These are phyloP conservation scores for Pichia heedii DNA, from an alignment of 805 yeast genomes.

Conservation along the genomic window DNA sequence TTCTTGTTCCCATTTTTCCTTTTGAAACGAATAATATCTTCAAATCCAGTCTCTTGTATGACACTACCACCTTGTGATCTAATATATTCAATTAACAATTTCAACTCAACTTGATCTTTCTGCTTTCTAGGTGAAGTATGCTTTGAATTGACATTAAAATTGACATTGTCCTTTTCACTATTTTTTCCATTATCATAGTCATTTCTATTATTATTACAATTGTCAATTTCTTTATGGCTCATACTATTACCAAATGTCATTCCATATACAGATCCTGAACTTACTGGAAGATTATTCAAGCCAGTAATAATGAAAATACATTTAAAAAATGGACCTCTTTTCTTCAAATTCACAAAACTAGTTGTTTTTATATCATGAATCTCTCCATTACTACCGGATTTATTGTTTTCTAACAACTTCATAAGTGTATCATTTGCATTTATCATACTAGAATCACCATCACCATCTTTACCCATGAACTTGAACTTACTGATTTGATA, in stretches of 20 bases:
- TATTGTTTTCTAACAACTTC: neutral
- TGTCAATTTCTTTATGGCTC: too few species aligned
- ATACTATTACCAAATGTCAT: neutral
- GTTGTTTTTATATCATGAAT: neutral
- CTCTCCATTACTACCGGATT: neutral
- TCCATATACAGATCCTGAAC: neutral
- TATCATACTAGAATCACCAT: neutral
- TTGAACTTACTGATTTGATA: conserved; percentile 2
- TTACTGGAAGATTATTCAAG: neutral
- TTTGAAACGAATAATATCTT: conserved; percentile 4
- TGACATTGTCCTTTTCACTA: too few species aligned
- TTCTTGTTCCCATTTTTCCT: neutral
- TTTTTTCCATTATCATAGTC: too few species aligned
- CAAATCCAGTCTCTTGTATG: conserved; percentile 9
- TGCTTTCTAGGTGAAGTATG: conserved; percentile 6
- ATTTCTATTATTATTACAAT: too few species aligned
- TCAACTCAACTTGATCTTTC: conserved; percentile 1
- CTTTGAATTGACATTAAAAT: conserved; percentile 4
- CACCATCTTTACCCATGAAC: neutral
- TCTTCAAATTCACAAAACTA: neutral
- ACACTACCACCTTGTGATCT: conserved; percentile 8
- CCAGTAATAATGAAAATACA: conserved; percentile 12
- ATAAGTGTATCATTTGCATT: conserved; percentile 1
- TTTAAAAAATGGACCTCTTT: conserved; percentile 5
- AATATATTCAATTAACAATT: conserved; percentile 2